These are phyloP conservation scores for Cercospora janseana DNA, from an alignment of 2,329 filamentous ascomycete species.

Conservation along the genomic window DNA sequence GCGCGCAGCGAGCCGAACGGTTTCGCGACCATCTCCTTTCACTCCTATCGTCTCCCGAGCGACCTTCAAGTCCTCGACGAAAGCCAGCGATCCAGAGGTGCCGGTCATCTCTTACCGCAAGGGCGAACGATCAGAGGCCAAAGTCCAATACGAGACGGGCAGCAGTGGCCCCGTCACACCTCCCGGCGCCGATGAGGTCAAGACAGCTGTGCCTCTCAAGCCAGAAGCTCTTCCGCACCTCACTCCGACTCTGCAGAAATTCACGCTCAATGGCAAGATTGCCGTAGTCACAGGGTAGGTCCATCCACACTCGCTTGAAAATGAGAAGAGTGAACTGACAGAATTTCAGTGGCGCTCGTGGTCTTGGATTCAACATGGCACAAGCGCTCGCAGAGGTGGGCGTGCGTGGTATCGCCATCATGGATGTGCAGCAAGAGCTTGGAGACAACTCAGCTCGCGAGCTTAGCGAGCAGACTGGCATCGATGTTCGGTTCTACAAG, in stretches of 20 bases:
- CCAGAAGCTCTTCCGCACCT: constrained; percentile 49
- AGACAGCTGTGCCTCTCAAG: constrained; percentile 35
- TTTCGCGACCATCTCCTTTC: constrained; percentile 19
- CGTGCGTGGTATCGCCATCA: constrained; percentile 69
- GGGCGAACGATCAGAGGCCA: constrained; percentile 35
- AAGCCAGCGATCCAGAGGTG: constrained; percentile 32
- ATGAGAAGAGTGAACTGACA: constrained; percentile 31
- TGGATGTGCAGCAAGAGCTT: constrained; percentile 73
- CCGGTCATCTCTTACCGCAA: constrained; percentile 36
- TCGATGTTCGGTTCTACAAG: constrained; percentile 74
- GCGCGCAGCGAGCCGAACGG: constrained; percentile 21
- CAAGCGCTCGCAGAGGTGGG: constrained; percentile 74
- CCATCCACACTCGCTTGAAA: not conserved
- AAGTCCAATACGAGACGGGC: constrained; percentile 29
- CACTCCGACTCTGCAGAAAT: constrained; percentile 65
- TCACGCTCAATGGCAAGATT: constrained; percentile 62
- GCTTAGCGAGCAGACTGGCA: constrained; percentile 68
- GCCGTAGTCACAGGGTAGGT: constrained; percentile 68
- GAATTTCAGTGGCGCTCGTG: constrained; percentile 64
- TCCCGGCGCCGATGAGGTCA: constrained; percentile 36
- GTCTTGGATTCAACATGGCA: constrained; percentile 76
- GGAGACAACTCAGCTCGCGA: constrained; percentile 68
- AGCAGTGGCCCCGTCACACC: constrained; percentile 35
- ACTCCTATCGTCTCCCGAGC: constrained; percentile 24
- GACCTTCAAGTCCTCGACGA: constrained; percentile 29